A percentile compares a stretch with the other conserved stretches of the same genome.
phyloP scores from a whole-genome alignment of 129 eudicot genomes.

The Centrapalus pauciflorus region DNA sequence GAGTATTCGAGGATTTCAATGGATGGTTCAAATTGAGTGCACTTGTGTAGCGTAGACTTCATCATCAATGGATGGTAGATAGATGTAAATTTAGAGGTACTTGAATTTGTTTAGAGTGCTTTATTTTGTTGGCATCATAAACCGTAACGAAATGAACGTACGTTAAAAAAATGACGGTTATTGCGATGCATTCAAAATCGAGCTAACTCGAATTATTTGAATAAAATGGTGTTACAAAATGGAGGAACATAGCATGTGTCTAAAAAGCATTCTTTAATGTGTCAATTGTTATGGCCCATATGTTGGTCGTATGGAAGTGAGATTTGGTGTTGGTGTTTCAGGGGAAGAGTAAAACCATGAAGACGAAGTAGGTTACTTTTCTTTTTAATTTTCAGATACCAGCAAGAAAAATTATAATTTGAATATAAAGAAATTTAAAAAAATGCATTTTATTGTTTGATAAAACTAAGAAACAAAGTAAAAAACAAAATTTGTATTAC shows the following conservation, averaged over 20 bases:
- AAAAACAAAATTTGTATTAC: no score
- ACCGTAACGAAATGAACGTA: constrained; percentile 1
- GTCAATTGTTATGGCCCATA: constrained; percentile 21
- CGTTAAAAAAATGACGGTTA: neutral
- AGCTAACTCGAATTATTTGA: neutral
- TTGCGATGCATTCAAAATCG: neutral
- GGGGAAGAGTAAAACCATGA: neutral
- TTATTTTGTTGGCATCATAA: neutral
- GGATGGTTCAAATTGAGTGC: neutral
- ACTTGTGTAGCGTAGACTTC: neutral
- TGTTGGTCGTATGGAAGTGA: constrained; percentile 6
- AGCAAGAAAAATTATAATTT: no score
- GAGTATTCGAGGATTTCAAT: neutral
- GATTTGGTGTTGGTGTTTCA: neutral
- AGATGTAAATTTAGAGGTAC: constrained; percentile 10
- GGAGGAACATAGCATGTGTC: constrained; percentile 8
- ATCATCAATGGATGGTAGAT: no score
- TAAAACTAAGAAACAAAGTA: no score
- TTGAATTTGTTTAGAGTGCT: neutral
- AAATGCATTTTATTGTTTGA: no score
- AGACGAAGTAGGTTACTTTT: neutral
- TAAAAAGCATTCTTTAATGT: neutral
- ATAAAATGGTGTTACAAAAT: neutral
- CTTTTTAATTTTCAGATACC: neutral
- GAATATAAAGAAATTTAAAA: no score